Conservation (phyloP, 2,329 filamentous ascomycete genomes). For the Botrytis aclada region DNA sequence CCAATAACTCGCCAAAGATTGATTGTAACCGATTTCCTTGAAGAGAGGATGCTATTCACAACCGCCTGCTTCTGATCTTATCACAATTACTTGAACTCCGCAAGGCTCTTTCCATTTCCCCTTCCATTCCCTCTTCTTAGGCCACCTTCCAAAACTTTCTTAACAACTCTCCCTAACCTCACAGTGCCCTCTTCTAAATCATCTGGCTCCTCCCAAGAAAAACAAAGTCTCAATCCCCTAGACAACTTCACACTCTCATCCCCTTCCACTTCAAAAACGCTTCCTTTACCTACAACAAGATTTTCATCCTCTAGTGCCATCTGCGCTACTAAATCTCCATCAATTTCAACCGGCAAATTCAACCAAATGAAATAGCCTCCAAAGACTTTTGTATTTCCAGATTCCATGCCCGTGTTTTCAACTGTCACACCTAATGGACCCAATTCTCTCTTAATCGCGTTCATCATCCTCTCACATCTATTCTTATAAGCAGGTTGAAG, state of each 20-base stretch:
- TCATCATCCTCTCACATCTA: constrained; percentile 52
- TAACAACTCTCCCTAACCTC: constrained; percentile 53
- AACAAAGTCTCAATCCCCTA: constrained; percentile 62
- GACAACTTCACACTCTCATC: constrained; percentile 57
- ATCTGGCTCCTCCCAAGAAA: constrained; percentile 67
- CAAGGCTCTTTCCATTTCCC: background rate
- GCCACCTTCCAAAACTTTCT: constrained; percentile 32
- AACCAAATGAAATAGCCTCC: constrained; percentile 91
- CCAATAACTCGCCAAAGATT: background rate
- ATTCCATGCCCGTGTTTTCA: constrained; percentile 40
- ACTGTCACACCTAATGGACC: constrained; percentile 57
- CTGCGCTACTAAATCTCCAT: constrained; percentile 55
- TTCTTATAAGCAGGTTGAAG: constrained; percentile 47
- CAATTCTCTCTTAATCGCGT: constrained; percentile 58
- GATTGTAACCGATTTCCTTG: background rate
- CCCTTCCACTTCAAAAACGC: constrained; percentile 64
- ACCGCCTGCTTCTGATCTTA: background rate
- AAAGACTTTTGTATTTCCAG: constrained; percentile 48
- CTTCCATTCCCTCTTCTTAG: background rate
- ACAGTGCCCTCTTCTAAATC: constrained; percentile 64
- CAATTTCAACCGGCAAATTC: constrained; percentile 50
- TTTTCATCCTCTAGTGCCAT: constrained; percentile 60
- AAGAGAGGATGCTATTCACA: background rate
- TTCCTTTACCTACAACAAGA: constrained; percentile 65
- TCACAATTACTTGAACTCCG: background rate